Percentiles rank a stretch among this genome's conserved stretches.
phyloP scores from a whole-genome alignment of 2,329 filamentous ascomycete species.

The Septoria petroselini region DNA sequence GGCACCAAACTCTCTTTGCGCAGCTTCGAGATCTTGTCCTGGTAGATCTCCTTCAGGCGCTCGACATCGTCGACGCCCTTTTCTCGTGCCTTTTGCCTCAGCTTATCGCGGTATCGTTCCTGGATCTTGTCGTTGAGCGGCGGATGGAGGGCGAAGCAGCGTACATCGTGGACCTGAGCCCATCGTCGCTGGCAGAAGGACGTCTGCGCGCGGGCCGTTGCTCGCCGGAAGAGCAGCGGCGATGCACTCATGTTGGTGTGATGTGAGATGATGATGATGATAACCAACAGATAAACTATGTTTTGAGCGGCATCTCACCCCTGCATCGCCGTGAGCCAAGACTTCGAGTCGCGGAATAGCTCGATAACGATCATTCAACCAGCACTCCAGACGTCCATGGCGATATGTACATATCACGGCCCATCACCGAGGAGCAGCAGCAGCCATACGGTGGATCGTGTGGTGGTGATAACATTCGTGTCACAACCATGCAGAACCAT shows the following conservation, averaged over 20 bases:
- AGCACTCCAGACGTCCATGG: no score
- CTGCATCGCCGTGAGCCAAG: no score
- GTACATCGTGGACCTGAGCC: slow-evolving; percentile 89
- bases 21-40: slow-evolving; percentile 73
- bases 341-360: no score
- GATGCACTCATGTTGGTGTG: slow-evolving; percentile 20
- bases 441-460: no score
- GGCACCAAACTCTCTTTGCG: slow-evolving; percentile 63
- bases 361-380: no score
- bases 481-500: no score
- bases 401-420: no score
- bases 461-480: no score
- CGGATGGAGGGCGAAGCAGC: slow-evolving; percentile 78
- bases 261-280: no score
- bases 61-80: slow-evolving; percentile 67
- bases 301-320: no score
- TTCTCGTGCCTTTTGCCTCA: slow-evolving; percentile 74
- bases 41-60: slow-evolving; percentile 76
- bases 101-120: slow-evolving; percentile 84
- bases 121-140: slow-evolving; percentile 54
- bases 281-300: no score
- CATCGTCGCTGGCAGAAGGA: slow-evolving; percentile 67
- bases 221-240: slow-evolving; percentile 26
- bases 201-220: slow-evolving; percentile 21
- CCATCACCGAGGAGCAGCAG: no score